phyloP scores from a whole-genome alignment of 805 yeast genomes.

The Sungouiozyma ichnusensis region DNA sequence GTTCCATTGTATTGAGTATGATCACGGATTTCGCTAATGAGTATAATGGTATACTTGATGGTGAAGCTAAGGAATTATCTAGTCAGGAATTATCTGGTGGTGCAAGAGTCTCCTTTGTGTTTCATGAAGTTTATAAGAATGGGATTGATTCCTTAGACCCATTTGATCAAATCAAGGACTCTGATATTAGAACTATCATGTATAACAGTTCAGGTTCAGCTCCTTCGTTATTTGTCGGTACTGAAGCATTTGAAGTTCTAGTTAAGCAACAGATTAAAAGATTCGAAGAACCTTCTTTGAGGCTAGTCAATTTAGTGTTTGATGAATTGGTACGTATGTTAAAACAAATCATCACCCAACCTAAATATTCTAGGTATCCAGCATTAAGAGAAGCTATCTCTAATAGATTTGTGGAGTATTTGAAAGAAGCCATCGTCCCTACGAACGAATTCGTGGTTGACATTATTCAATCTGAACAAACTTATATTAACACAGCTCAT shows the following conservation, averaged over 20 bases:
- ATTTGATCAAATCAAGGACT: constrained; percentile 89
- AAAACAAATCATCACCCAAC: constrained; percentile 70
- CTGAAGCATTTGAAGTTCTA: constrained; percentile 91
- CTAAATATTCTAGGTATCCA: constrained; percentile 84
- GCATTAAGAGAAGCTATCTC: constrained; percentile 79
- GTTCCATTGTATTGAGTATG: constrained; percentile 78
- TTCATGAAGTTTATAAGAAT: constrained; percentile 90
- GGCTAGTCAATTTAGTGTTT: constrained; percentile 82
- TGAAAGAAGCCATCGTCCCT: constrained; percentile 72
- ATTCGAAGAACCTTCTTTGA: constrained; percentile 85
- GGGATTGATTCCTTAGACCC: constrained; percentile 91
- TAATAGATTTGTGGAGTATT: constrained; percentile 64
- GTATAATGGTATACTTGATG: constrained; percentile 81
- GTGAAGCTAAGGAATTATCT: constrained; percentile 83
- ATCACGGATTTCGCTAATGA: constrained; percentile 90
- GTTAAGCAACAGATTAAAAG: constrained; percentile 89
- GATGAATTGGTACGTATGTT: constrained; percentile 91
- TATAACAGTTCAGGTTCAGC: constrained; percentile 95
- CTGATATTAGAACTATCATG: constrained; percentile 92
- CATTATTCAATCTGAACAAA: constrained; percentile 75
- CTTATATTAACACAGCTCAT: constrained; percentile 94
- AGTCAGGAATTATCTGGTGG: constrained; percentile 93
- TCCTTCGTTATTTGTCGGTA: constrained; percentile 92
- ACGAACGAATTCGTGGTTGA: constrained; percentile 80
- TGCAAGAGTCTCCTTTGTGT: constrained; percentile 93